Evolutionary conservation across 768 basidiomycete species (phyloP).

Genomic region (Pleurotus pulmonarius): DNA sequence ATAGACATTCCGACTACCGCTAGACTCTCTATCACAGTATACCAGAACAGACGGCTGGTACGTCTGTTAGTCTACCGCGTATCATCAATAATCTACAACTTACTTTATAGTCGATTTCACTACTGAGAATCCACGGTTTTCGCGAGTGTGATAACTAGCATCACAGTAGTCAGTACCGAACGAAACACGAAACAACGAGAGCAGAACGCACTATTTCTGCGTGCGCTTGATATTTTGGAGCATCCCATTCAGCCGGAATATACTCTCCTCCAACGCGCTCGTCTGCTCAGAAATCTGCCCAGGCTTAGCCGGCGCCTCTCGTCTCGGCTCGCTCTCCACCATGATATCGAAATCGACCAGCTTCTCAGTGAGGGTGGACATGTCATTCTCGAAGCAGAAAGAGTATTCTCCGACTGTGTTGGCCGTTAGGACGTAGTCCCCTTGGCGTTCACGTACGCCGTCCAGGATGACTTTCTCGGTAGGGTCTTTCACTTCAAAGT

Average conservation of each 20-base stretch:
- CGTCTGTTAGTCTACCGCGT: conserved; percentile 7
- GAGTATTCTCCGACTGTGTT: conserved; percentile 88
- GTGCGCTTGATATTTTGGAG: conserved; percentile 87
- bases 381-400: conserved; percentile 99
- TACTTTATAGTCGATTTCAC: conserved; percentile 90
- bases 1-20: conserved; percentile 83
- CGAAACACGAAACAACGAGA: not conserved
- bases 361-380: conserved; percentile 91
- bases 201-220: conserved; percentile 82
- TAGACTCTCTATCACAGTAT: conserved; percentile 76
- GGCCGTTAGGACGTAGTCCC: conserved; percentile 96
- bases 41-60: conserved; percentile 87
- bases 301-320: conserved; percentile 84
- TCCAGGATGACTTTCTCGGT: conserved; percentile 84
- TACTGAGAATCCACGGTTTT: conserved; percentile 90
- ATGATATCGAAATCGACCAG: conserved; percentile 95
- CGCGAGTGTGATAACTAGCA: conserved; percentile 85
- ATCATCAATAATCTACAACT: conserved; percentile 8
- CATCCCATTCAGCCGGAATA: conserved; percentile 86
- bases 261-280: conserved; percentile 89
- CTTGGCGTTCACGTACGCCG: conserved; percentile 86
- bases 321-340: conserved; percentile 95
- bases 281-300: conserved; percentile 92
- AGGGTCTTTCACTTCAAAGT: conserved; percentile 91
- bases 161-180: not conserved